Percentiles rank a stretch among this genome's conserved stretches.
Conservation (phyloP, 2,329 filamentous ascomycete species). For the Penicillium sp. region DNA sequence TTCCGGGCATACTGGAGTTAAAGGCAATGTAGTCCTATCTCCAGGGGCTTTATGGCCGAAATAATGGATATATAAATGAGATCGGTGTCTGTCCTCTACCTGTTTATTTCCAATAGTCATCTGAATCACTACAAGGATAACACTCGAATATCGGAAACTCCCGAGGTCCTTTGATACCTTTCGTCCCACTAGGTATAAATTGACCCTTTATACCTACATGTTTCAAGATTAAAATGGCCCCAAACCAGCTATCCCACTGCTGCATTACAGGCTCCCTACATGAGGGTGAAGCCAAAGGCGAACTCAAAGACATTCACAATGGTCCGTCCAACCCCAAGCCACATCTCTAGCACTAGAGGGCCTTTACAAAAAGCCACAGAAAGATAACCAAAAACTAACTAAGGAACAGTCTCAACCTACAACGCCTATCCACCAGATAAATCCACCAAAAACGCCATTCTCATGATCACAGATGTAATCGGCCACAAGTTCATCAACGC, state of each 20-base stretch:
- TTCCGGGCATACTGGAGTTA: not conserved
- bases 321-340: conserved; percentile 23
- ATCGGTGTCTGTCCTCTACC: not conserved
- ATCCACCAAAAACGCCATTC: conserved; percentile 50
- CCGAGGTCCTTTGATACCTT: too few species aligned
- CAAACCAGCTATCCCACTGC: conserved; percentile 39
- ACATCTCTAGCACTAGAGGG: not conserved
- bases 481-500: conserved; percentile 56
- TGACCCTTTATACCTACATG: too few species aligned
- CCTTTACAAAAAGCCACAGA: not conserved
- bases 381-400: not conserved
- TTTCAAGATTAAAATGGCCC: conserved; percentile 33
- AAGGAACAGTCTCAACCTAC: conserved; percentile 49
- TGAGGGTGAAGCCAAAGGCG: conserved; percentile 42
- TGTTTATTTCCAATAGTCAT: not conserved
- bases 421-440: conserved; percentile 50
- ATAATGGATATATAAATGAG: not conserved
- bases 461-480: conserved; percentile 57
- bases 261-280: conserved; percentile 44
- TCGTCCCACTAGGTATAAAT: too few species aligned
- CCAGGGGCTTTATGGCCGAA: not conserved
- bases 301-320: conserved; percentile 41
- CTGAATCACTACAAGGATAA: too few species aligned
- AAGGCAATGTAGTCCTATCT: not conserved
- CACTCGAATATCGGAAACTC: too few species aligned